phyloP scores from a whole-genome alignment of 768 basidiomycete species.

The Boletus sp. region DNA sequence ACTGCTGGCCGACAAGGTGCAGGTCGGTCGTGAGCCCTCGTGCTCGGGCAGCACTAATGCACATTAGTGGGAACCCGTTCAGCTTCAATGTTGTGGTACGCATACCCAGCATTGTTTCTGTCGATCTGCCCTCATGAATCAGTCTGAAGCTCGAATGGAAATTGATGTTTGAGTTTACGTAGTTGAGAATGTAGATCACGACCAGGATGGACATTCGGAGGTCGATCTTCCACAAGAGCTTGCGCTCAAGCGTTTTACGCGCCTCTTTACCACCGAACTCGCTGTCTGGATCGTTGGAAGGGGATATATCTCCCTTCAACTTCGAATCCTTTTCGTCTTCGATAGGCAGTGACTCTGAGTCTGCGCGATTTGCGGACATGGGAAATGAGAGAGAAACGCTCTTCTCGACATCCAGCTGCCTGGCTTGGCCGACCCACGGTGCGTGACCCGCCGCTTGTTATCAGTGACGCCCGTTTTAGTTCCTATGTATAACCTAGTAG shows the following conservation, averaged over 20 bases:
- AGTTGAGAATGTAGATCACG: constrained; percentile 37
- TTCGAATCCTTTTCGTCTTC: constrained; percentile 3
- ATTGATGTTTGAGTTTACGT: constrained; percentile 16
- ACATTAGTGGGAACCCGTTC: background rate
- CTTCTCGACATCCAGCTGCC: background rate
- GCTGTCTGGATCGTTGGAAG: constrained; percentile 26
- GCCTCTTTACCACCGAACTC: constrained; percentile 49
- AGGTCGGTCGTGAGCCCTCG: constrained; percentile 67
- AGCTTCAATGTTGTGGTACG: background rate
- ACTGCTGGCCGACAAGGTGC: constrained; percentile 55
- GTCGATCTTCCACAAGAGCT: constrained; percentile 54
- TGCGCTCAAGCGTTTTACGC: constrained; percentile 47
- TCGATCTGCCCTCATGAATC: constrained; percentile 46
- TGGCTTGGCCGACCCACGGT: background rate
- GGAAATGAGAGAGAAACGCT: background rate
- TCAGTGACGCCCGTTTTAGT: background rate
- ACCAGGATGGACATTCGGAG: constrained; percentile 53
- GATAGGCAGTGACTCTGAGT: background rate
- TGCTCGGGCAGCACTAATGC: constrained; percentile 58
- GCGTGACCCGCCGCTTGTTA: background rate
- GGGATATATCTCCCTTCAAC: background rate
- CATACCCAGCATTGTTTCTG: constrained; percentile 65
- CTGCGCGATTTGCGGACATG: constrained; percentile 12
- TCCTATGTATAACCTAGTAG: no score
- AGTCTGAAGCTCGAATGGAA: background rate